Conservation (phyloP, 2,329 filamentous ascomycete species). For the Escovopsis weberi region DNA sequence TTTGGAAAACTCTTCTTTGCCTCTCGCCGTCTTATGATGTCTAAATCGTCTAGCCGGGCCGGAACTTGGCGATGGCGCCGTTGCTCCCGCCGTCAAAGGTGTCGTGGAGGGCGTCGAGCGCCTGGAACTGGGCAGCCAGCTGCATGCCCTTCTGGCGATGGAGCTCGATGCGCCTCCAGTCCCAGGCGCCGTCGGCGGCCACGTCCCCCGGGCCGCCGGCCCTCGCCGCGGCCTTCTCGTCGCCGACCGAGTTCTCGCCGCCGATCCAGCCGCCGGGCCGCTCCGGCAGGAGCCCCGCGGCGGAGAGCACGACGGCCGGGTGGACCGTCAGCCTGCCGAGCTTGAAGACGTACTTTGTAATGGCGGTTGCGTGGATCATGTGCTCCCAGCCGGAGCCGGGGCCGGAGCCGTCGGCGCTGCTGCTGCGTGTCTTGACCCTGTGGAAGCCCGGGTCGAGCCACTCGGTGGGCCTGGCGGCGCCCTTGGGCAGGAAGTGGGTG, state of each 20-base stretch:
- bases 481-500: conserved; percentile 56
- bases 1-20: not conserved
- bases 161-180: conserved; percentile 43
- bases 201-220: conserved; percentile 23
- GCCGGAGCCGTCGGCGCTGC: conserved; percentile 22
- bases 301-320: conserved; percentile 59
- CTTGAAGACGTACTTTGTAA: conserved; percentile 76
- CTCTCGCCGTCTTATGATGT: not conserved
- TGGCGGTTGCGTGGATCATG: conserved; percentile 54
- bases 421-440: conserved; percentile 25
- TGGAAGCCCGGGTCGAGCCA: conserved; percentile 36
- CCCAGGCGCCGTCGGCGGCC: conserved; percentile 29
- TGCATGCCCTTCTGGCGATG: conserved; percentile 40
- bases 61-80: conserved; percentile 36
- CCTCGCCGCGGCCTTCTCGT: conserved; percentile 14
- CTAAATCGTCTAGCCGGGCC: conserved; percentile 18
- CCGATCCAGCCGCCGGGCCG: conserved; percentile 51
- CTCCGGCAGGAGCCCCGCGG: conserved; percentile 59
- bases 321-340: conserved; percentile 70
- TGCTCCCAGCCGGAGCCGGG: conserved; percentile 36
- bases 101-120: conserved; percentile 37
- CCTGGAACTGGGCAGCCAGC: conserved; percentile 39
- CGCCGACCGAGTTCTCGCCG: conserved; percentile 28
- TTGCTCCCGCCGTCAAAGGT: conserved; percentile 38
- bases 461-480: conserved; percentile 37